phyloP scores from a whole-genome alignment of 495 filamentous ascomycete species.

The Penicillium arizonense region DNA sequence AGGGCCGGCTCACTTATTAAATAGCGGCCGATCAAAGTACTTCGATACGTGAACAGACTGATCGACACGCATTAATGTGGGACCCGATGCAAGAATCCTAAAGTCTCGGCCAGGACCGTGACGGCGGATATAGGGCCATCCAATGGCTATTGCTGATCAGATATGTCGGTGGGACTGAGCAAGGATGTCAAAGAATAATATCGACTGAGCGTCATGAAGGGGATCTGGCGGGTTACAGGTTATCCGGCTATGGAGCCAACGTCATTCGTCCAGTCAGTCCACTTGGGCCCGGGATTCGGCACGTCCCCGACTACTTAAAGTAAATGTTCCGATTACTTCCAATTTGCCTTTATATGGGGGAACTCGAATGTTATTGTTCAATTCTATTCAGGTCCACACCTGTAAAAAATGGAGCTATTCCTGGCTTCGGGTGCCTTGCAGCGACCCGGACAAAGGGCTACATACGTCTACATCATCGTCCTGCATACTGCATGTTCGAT shows the following conservation, averaged over 20 bases:
- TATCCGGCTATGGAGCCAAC: not conserved
- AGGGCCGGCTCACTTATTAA: not conserved
- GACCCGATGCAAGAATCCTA: not conserved
- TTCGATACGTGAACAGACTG: not conserved
- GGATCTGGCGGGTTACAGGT: not conserved
- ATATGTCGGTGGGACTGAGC: too few relatives aligned
- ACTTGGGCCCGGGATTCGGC: not conserved
- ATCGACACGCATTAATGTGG: constrained; percentile 8
- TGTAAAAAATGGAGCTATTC: too few relatives aligned
- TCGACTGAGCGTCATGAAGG: too few relatives aligned
- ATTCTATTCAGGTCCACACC: too few relatives aligned
- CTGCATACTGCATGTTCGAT: not conserved
- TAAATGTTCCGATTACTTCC: not conserved
- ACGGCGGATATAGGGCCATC: not conserved
- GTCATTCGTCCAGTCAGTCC: constrained; percentile 1
- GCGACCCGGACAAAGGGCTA: too few relatives aligned
- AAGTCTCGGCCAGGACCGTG: not conserved
- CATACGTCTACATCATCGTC: not conserved
- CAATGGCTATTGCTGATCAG: too few relatives aligned
- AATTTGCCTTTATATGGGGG: too few relatives aligned
- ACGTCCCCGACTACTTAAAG: not conserved
- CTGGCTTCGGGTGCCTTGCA: too few relatives aligned
- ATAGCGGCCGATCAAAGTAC: not conserved
- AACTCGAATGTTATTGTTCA: too few relatives aligned
- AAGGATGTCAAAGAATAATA: too few relatives aligned